A percentile compares a stretch with the other conserved stretches of the same genome.
Evolutionary conservation across 371 early-diverging fungal species (phyloP).

Genomic region (Neoconidiobolus thromboides): DNA sequence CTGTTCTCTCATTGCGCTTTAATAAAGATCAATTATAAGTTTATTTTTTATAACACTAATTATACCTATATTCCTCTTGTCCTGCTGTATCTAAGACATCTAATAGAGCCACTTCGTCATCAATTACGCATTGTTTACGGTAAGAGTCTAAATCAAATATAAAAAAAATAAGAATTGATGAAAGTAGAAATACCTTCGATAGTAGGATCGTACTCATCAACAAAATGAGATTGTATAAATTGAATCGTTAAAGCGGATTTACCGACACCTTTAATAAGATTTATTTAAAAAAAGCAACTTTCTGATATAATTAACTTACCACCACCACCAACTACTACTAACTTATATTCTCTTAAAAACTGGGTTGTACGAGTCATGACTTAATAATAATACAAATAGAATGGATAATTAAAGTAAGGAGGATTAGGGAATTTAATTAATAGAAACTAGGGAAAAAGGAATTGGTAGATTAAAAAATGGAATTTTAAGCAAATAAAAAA

Average conservation of each 20-base stretch:
- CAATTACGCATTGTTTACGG: slow-evolving; percentile 69
- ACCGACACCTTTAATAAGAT: slow-evolving; percentile 29
- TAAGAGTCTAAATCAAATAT: slow-evolving; percentile 46
- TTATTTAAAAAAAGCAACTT: not conserved
- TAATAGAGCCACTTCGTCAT: slow-evolving; percentile 60
- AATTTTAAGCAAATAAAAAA: no score
- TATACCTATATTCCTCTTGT: slow-evolving; percentile 71
- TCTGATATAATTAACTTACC: slow-evolving; percentile 25
- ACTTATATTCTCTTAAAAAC: slow-evolving; percentile 50
- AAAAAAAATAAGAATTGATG: not conserved
- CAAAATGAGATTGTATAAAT: slow-evolving; percentile 76
- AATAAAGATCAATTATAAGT: not conserved
- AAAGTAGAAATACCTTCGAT: slow-evolving; percentile 42
- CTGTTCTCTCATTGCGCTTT: slow-evolving; percentile 12
- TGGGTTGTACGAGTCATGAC: slow-evolving; percentile 8
- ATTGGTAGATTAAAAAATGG: no score
- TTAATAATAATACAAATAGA: not conserved
- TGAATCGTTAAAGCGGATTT: slow-evolving; percentile 81
- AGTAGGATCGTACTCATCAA: slow-evolving; percentile 87
- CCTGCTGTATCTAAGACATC: slow-evolving; percentile 90
- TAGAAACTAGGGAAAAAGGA: no score
- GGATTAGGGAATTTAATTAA: no score
- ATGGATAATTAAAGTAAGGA: no score
- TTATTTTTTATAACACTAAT: not conserved
- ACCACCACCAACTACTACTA: slow-evolving; percentile 77